Evolutionary conservation across 805 yeast genomes (phyloP).

Genomic region (Candida wancherniae): DNA sequence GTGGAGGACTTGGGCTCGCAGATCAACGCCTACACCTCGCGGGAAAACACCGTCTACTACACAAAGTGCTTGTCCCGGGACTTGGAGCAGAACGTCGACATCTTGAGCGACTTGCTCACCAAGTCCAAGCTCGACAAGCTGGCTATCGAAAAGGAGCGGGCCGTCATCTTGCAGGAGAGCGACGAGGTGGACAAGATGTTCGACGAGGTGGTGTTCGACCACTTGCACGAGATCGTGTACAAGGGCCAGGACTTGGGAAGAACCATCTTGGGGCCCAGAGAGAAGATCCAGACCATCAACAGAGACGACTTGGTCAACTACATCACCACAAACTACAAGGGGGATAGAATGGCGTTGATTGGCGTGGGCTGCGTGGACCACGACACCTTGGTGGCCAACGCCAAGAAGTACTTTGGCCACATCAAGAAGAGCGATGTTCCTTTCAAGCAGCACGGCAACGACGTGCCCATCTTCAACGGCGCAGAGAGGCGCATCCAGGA

Average conservation of each 20-base stretch:
- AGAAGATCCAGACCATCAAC: constrained; percentile 75
- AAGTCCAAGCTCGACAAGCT: constrained; percentile 72
- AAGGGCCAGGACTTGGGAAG: constrained; percentile 91
- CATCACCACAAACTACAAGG: constrained; percentile 82
- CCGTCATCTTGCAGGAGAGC: constrained; percentile 91
- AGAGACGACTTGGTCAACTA: constrained; percentile 73
- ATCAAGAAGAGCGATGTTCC: constrained; percentile 57
- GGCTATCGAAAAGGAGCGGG: constrained; percentile 94
- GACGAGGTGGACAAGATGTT: constrained; percentile 98
- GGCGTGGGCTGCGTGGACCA: constrained; percentile 95
- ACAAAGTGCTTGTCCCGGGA: constrained; percentile 82
- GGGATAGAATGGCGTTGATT: constrained; percentile 96
- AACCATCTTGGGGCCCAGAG: constrained; percentile 92
- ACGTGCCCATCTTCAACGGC: constrained; percentile 73
- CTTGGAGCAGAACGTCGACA: constrained; percentile 80
- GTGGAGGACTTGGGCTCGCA: constrained; percentile 96
- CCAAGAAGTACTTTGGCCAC: constrained; percentile 72
- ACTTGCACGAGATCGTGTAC: constrained; percentile 88
- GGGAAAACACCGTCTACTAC: constrained; percentile 96
- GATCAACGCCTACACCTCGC: constrained; percentile 95
- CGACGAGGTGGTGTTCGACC: constrained; percentile 97
- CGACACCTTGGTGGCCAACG: constrained; percentile 70
- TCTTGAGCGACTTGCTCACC: constrained; percentile 84
- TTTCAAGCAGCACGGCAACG: constrained; percentile 69
- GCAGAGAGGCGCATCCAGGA: constrained; percentile 85